Evolutionary conservation across 441 rosid genomes (phyloP), one percentile per base, ranked within the genome.

Genomic region (Cnidoscolus chayamansa): DNA sequence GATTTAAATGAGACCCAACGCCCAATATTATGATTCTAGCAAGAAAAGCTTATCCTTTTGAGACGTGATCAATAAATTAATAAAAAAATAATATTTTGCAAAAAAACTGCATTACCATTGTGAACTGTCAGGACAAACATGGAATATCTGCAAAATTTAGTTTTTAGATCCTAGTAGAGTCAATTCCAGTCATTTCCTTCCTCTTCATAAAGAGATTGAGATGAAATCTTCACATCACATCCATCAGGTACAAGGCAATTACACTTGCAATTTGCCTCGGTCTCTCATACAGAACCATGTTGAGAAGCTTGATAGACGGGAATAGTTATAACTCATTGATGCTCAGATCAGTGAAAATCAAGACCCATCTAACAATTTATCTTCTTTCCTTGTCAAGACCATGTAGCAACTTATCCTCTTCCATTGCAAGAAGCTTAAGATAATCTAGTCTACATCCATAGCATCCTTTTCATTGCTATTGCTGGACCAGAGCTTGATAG

Each of bases 401-500:
- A 1, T 10, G 51, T 25, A 48, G 0, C 19, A 32, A n/a, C 31
- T 63, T 47, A 8, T 58, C 67, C 25, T 12, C n/a, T 43, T 25
- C 0, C 35, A 65, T 45, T 15, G 7, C 53, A 37, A 48, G 61
- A 4, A 13, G 16, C 43, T 12, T 11, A 31, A 35, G 50, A 12
- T 67, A 59, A 37, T 16, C 66, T 31, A 73, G 49, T 82, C 86
- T 71, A 80, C 76, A 63, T 82, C 86, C 68, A 80, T 83, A 50
- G 69, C 77, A 12, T 75, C 80, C 58, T 75, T 72, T 4, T 53
- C 71, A 35, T 57, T 78, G 74, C 71, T 69, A 60, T 70, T 78
- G 80, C 82, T 82, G 55, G 84, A 75, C 87, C 89, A 85, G 32
- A 87, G 83, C 81, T 87, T 85, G 83, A 88, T 86, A 30, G 87